Percentiles rank a stretch among this genome's conserved stretches.
phyloP scores from a whole-genome alignment of 192 early-diverging fungal species.

The Allomyces javanicus region DNA sequence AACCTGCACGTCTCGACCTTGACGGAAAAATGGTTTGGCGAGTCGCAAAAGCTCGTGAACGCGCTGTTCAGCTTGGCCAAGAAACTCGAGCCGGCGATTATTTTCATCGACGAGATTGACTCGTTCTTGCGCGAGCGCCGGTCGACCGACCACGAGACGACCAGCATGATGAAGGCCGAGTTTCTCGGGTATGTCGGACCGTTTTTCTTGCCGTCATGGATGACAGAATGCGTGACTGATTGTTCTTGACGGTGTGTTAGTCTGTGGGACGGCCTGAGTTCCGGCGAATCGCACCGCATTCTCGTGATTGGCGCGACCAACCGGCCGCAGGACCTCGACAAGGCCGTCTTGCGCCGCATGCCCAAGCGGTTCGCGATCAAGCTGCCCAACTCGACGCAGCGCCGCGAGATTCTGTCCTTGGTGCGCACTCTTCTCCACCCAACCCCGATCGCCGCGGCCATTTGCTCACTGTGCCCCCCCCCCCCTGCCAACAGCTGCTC shows the following conservation, averaged over 20 bases:
- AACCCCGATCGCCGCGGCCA: neutral
- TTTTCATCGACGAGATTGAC: constrained; percentile 99
- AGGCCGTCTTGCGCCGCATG: constrained; percentile 92
- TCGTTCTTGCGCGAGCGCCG: constrained; percentile 78
- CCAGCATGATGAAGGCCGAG: constrained; percentile 98
- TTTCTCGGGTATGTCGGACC: constrained; percentile 55
- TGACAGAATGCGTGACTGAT: neutral
- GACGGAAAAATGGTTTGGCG: constrained; percentile 97
- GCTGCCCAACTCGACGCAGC: constrained; percentile 65
- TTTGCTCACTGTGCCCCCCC: no score
- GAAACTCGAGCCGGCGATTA: constrained; percentile 86
- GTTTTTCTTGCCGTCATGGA: neutral
- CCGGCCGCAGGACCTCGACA: constrained; percentile 91
- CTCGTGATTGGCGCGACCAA: constrained; percentile 89
- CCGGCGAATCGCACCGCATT: constrained; percentile 40
- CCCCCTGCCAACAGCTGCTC: constrained; percentile 36
- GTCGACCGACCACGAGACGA: constrained; percentile 87
- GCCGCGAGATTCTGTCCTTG: constrained; percentile 59
- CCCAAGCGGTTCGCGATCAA: constrained; percentile 79
- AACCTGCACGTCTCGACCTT: constrained; percentile 92
- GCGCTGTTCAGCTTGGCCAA: constrained; percentile 83
- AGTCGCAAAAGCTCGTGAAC: constrained; percentile 80
- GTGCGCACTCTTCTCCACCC: constrained; percentile 14
- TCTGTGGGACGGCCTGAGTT: constrained; percentile 90
- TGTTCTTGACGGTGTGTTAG: constrained; percentile 12